phyloP scores from a whole-genome alignment of 768 basidiomycete species.

The Amyloporia xantha region DNA sequence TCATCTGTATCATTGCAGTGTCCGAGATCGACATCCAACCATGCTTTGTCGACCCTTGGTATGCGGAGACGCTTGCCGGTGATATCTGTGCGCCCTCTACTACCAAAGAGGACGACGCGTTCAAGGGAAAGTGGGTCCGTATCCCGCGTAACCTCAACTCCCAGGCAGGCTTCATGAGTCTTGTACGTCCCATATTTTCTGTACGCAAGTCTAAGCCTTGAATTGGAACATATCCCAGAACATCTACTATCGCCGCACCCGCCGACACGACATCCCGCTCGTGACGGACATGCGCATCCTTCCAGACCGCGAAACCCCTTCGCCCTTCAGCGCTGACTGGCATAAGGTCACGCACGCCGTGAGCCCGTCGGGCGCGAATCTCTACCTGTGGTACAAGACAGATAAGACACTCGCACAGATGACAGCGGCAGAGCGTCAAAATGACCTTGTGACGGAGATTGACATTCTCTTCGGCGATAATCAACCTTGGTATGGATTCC shows the following conservation, averaged over 20 bases:
- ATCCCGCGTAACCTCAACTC: slow-evolving; percentile 76
- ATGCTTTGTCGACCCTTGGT: slow-evolving; percentile 59
- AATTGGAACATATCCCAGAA: no score
- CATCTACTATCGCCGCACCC: slow-evolving; percentile 81
- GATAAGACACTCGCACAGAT: slow-evolving; percentile 61
- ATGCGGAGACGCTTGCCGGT: slow-evolving; percentile 28
- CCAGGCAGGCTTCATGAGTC: slow-evolving; percentile 48
- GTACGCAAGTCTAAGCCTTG: no score
- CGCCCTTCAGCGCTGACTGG: slow-evolving; percentile 49
- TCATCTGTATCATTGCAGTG: slow-evolving; percentile 36
- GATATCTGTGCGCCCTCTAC: slow-evolving; percentile 64
- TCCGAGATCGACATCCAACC: slow-evolving; percentile 71
- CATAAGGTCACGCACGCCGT: slow-evolving; percentile 40
- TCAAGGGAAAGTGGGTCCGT: slow-evolving; percentile 84
- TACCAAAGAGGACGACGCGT: slow-evolving; percentile 65
- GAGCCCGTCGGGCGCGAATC: slow-evolving; percentile 38
- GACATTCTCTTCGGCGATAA: slow-evolving; percentile 86
- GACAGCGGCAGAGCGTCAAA: slow-evolving; percentile 45
- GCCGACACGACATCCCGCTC: slow-evolving; percentile 74
- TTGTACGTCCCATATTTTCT: slow-evolving; percentile 38
- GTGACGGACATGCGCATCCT: slow-evolving; percentile 69
- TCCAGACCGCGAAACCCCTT: slow-evolving; percentile 45
- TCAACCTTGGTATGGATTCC: slow-evolving; percentile 81
- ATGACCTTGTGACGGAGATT: slow-evolving; percentile 79
- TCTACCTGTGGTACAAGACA: slow-evolving; percentile 75